Evolutionary conservation across 2,329 filamentous ascomycete genomes (phyloP).

Genomic region (Pseudogymnoascus sp.): DNA sequence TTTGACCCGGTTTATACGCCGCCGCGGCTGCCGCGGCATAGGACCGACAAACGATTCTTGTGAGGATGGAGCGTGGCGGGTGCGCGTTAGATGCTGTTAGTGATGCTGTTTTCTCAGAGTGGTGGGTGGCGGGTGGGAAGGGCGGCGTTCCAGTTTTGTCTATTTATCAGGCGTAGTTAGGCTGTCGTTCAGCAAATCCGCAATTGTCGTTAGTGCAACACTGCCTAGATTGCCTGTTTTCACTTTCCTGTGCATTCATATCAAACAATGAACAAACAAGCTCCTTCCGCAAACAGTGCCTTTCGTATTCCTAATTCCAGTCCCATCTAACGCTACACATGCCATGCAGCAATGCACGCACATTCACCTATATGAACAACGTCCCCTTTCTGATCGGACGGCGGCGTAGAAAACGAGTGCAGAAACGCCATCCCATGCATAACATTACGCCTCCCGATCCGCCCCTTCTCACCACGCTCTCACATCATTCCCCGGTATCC

Average conservation of each 20-base stretch:
- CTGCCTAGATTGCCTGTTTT: neutral
- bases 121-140: neutral
- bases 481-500: neutral
- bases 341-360: neutral
- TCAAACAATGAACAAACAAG: neutral
- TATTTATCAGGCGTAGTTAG: neutral
- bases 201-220: neutral
- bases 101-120: neutral
- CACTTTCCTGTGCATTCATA: neutral
- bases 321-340: slow-evolving; percentile 4
- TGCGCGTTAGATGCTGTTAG: too few species aligned
- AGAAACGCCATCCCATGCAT: slow-evolving; percentile 1
- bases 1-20: neutral
- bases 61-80: neutral
- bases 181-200: neutral
- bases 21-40: neutral
- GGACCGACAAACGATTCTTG: neutral
- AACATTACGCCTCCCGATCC: slow-evolving; percentile 5
- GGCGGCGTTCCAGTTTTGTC: neutral
- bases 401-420: slow-evolving; percentile 2
- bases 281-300: neutral
- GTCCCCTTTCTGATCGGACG: neutral
- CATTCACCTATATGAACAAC: neutral
- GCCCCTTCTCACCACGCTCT: neutral
- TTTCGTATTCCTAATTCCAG: slow-evolving; percentile 2